Percentiles rank a stretch among this genome's conserved stretches.
Evolutionary conservation across 768 basidiomycete genomes (phyloP).

Genomic region (Pholiota conissans): DNA sequence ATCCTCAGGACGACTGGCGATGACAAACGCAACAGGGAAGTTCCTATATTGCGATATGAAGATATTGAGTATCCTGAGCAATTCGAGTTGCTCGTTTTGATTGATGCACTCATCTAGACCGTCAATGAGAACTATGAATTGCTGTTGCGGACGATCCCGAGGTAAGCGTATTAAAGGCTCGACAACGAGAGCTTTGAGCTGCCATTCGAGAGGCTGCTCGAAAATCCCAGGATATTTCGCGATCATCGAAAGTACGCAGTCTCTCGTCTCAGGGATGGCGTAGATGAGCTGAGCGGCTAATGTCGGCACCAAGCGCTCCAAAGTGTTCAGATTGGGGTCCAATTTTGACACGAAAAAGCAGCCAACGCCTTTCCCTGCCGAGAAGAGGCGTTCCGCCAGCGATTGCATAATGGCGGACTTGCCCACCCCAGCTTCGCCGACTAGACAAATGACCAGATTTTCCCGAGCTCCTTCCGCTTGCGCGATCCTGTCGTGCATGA

Average conservation of each 20-base stretch:
- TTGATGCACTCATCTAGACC: no score
- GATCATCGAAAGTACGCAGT: conserved; percentile 8
- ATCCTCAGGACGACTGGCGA: no score
- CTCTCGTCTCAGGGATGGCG: conserved; percentile 3
- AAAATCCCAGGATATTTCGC: background rate
- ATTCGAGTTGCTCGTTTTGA: no score
- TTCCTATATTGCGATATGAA: no score
- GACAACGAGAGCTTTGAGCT: background rate
- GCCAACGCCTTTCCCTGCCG: conserved; percentile 21
- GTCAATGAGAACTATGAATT: background rate
- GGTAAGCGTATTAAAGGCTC: background rate
- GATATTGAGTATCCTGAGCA: no score
- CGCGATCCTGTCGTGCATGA: background rate
- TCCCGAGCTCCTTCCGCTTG: background rate
- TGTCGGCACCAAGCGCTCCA: conserved; percentile 27
- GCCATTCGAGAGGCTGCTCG: background rate
- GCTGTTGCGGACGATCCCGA: background rate
- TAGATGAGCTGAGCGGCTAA: conserved; percentile 25
- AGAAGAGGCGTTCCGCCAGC: conserved; percentile 20
- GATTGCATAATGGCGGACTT: conserved; percentile 25
- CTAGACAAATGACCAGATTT: conserved; percentile 15
- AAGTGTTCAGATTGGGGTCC: conserved; percentile 24
- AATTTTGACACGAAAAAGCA: conserved; percentile 36
- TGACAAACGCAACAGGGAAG: no score
- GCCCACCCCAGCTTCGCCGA: conserved; percentile 21